Evolutionary conservation across 169 alveolate genomes (phyloP).

Genomic region (Pseudocohnilembus persalinus): DNA sequence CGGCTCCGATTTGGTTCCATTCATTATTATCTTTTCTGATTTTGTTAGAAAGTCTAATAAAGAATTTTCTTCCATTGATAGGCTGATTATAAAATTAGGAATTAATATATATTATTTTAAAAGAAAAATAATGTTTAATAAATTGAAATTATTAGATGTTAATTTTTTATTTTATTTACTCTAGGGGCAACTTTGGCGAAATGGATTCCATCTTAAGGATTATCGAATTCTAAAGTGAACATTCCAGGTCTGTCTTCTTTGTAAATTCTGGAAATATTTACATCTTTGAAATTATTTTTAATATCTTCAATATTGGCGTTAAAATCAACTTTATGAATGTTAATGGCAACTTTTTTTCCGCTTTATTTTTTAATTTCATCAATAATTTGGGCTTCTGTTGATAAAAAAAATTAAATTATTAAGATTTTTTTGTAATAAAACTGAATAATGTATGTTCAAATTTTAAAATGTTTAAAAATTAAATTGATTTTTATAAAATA

Average conservation of each 20-base stretch:
- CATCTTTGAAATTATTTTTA: conserved; percentile 2
- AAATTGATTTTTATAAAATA: no score
- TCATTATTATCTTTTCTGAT: not conserved
- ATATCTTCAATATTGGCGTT: conserved; percentile 8
- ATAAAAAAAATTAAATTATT: no score
- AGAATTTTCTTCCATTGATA: not conserved
- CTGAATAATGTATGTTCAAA: no score
- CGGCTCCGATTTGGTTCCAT: not conserved
- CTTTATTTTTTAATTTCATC: conserved; percentile 7
- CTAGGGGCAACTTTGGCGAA: conserved; percentile 7
- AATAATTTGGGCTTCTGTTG: conserved; percentile 16
- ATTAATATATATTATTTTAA: no score
- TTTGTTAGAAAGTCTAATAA: not conserved
- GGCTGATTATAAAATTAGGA: not conserved
- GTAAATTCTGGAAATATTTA: not conserved
- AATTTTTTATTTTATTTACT: no score
- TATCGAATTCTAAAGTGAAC: conserved; percentile 15
- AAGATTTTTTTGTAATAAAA: no score
- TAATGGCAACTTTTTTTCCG: not conserved
- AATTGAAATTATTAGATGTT: no score
- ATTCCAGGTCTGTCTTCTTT: conserved; percentile 5
- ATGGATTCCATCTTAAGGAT: conserved; percentile 1
- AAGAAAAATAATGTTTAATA: not conserved
- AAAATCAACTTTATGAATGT: conserved; percentile 2
- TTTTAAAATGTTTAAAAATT: no score